Evolutionary conservation across 768 basidiomycete species (phyloP).

Genomic region (Boletus vermiculosoides): DNA sequence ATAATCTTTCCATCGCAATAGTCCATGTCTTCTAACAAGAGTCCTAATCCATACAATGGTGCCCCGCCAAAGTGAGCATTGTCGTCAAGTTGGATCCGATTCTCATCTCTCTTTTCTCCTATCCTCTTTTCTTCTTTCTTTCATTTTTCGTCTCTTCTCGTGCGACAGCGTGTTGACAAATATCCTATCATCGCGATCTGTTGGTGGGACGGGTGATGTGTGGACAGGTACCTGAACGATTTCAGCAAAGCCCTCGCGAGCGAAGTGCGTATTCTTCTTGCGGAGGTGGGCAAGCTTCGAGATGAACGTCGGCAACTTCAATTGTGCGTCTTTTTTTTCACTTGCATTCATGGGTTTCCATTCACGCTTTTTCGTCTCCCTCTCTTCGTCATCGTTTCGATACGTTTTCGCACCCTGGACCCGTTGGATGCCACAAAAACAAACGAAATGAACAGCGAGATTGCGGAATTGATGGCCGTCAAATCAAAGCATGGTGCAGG

Average conservation of each 20-base stretch:
- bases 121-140: not conserved
- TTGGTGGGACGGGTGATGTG: not conserved
- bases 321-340: constrained; percentile 41
- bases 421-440: not conserved
- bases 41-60: constrained; percentile 32
- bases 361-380: not conserved
- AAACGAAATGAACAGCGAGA: constrained; percentile 53
- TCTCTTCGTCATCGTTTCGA: not conserved
- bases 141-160: not conserved
- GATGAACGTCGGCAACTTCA: constrained; percentile 58
- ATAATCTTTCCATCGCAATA: constrained; percentile 6
- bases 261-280: constrained; percentile 60
- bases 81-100: not conserved
- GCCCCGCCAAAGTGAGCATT: constrained; percentile 35
- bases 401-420: not conserved
- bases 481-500: constrained; percentile 81
- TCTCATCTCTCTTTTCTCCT: not conserved
- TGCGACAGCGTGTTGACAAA: constrained; percentile 7
- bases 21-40: constrained; percentile 35
- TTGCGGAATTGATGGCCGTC: constrained; percentile 78
- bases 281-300: constrained; percentile 59
- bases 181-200: not conserved
- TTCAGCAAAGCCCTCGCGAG: constrained; percentile 62
- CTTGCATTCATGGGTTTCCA: not conserved
- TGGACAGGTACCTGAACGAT: constrained; percentile 51